phyloP scores from a whole-genome alignment of 768 basidiomycete species.

The Boletus fagicola region DNA sequence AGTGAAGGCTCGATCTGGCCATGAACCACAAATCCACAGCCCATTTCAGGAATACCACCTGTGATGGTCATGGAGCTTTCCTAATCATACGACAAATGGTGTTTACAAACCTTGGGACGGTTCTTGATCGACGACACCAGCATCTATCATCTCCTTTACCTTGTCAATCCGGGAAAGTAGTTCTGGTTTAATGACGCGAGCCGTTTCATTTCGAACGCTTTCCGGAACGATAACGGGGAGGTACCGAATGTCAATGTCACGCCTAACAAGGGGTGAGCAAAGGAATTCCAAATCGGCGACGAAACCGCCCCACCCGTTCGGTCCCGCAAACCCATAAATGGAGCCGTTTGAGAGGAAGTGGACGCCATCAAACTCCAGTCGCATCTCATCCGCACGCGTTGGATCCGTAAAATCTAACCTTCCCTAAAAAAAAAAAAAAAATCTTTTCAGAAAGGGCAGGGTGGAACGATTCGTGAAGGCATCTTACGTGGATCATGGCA shows the following conservation, averaged over 20 bases:
- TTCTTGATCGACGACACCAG: conserved; percentile 62
- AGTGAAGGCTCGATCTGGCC: conserved; percentile 59
- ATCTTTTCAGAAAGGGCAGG: conserved; percentile 1
- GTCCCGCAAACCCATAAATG: conserved; percentile 72
- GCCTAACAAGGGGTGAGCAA: conserved; percentile 35
- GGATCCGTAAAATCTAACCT: conserved; percentile 64
- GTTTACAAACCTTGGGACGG: conserved; percentile 30
- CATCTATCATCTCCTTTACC: conserved; percentile 60
- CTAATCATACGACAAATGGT: neutral
- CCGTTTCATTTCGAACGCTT: conserved; percentile 53
- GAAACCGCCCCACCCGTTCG: conserved; percentile 48
- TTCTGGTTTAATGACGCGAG: conserved; percentile 57
- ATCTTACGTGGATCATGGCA: conserved; percentile 64
- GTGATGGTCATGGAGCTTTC: neutral
- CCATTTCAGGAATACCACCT: conserved; percentile 49
- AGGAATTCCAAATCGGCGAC: neutral
- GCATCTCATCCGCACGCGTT: conserved; percentile 52
- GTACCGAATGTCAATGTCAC: conserved; percentile 59
- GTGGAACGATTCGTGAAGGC: conserved; percentile 4
- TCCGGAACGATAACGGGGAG: conserved; percentile 67
- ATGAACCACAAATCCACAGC: conserved; percentile 65
- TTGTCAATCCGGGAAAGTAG: conserved; percentile 56
- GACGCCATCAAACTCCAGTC: conserved; percentile 73
- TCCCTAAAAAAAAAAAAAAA: conserved; percentile 44
- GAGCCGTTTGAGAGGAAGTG: conserved; percentile 73